Base-by-base conservation (phyloP, 441 rosid genomes). In the Erysimum pusillum region DNA sequence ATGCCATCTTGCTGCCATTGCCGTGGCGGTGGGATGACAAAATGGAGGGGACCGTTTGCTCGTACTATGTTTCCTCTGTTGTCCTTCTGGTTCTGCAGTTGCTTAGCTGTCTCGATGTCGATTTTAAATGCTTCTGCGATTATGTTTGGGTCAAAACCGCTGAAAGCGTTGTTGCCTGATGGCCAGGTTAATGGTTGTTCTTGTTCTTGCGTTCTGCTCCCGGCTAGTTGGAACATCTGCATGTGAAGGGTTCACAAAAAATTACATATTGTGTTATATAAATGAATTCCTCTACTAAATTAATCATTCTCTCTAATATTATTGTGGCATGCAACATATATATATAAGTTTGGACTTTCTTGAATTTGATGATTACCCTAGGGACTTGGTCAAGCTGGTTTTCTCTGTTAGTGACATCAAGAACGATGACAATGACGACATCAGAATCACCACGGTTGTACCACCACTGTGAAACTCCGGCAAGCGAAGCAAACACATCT, bases 351-450 rank as follows among this genome's bases (percentile, higher is more conserved):
- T 25, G 6, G 20, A 7, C 3, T 41, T 44, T 17, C 32, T 34
- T 48, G 34, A 46, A 34, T 8, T 42, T 42, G 35, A 14, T 44
- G 5, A 22, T 62, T 80, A 91, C 94, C 71, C 97, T 84, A 1
- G 94, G 93, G 56, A 39, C 39, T 60, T 22, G 34, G 70, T 90
- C 96, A 34, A 90, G 96, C 79, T 90, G 96, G 83, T 92, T 89
- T 71, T 64, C 79, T n/a, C 11, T 52, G 80, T 86, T 92, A 83
- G 80, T 49, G 15, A 77, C 62, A 74, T 90, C 91, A 32, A 83
- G 71, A 73, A 89, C 80, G 13, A 53, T 17, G 25, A 92, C 82
- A 8, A 84, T 77, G 13, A 90, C 48, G 15, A 87, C 85, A 5
- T 80, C 85, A 12, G 81, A 74, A 38, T 81, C 76, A 41, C 88